Conservation (phyloP, 202 grass and related monocot species). For the Panicum hallii region DNA sequence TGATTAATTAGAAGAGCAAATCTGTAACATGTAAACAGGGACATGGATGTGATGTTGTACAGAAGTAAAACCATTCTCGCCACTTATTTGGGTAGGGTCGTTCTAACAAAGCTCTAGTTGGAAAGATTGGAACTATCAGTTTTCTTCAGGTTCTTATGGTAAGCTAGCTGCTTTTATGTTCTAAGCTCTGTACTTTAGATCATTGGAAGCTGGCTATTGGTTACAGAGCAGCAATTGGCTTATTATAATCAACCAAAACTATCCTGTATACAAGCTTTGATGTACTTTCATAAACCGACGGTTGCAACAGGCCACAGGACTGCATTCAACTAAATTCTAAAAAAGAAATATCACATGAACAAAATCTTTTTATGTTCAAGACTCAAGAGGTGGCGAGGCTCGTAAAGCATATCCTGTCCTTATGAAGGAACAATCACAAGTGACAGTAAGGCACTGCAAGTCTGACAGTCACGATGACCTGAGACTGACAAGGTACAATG, state of each 20-base stretch:
- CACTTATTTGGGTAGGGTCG: neutral
- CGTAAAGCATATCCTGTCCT: neutral
- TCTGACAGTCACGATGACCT: neutral
- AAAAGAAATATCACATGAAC: neutral
- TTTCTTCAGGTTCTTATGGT: neutral
- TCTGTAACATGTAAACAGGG: conserved; percentile 21
- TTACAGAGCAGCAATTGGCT: neutral
- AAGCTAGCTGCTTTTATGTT: neutral
- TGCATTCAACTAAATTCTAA: neutral
- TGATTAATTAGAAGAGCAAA: conserved; percentile 29
- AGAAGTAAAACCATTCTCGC: neutral
- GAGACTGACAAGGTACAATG: neutral
- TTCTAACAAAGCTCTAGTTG: conserved; percentile 1
- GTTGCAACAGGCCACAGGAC: neutral
- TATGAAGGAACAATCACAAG: neutral
- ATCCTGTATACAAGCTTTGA: neutral
- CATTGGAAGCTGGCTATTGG: neutral
- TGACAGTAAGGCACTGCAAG: too few relatives aligned
- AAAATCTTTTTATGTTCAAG: neutral
- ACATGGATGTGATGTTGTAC: conserved; percentile 5
- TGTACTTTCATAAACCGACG: neutral
- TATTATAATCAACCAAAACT: neutral
- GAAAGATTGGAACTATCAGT: neutral
- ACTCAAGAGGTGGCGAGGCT: neutral
- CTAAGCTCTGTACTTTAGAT: neutral